These are phyloP conservation scores for Nemania diffusa DNA, from an alignment of 2,329 filamentous ascomycete species.

Conservation along the genomic window DNA sequence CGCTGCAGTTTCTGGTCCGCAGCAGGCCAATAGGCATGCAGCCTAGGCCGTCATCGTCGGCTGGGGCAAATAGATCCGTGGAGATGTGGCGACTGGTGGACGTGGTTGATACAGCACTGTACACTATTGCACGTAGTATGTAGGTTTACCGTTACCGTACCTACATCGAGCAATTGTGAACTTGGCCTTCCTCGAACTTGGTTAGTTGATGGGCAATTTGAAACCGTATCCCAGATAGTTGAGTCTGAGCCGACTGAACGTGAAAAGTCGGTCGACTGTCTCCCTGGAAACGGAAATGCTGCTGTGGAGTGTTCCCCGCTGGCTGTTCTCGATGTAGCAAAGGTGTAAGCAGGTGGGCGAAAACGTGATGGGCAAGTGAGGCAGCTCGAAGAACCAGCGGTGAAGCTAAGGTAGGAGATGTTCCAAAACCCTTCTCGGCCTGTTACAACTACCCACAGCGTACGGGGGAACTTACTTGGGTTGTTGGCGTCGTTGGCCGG, in stretches of 20 bases:
- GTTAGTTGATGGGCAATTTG: constrained; percentile 17
- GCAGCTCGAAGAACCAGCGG: constrained; percentile 36
- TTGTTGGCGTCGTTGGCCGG: constrained; percentile 34
- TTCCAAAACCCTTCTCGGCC: constrained; percentile 17
- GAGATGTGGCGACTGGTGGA: constrained; percentile 33
- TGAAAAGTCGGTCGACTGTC: constrained; percentile 44
- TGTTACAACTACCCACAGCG: constrained; percentile 7
- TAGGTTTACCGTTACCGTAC: not conserved
- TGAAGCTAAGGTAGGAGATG: constrained; percentile 33
- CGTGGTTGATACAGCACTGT: constrained; percentile 6
- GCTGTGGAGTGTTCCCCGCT: constrained; percentile 37
- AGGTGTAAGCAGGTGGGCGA: constrained; percentile 28
- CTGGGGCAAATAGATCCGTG: constrained; percentile 32
- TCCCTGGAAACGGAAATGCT: constrained; percentile 36
- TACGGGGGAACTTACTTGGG: constrained; percentile 4
- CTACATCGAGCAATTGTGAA: constrained; percentile 11
- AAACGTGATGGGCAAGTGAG: constrained; percentile 26
- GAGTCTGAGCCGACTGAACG: constrained; percentile 10
- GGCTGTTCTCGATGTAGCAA: constrained; percentile 28
- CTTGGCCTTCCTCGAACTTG: not conserved
- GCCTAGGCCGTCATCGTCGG: constrained; percentile 14
- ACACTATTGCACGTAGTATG: not conserved
- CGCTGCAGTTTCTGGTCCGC: constrained; percentile 30
- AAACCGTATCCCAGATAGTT: constrained; percentile 27
- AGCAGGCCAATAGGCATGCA: constrained; percentile 30